phyloP scores from a whole-genome alignment of 345 rosid species.

The Corymbia maculata region DNA sequence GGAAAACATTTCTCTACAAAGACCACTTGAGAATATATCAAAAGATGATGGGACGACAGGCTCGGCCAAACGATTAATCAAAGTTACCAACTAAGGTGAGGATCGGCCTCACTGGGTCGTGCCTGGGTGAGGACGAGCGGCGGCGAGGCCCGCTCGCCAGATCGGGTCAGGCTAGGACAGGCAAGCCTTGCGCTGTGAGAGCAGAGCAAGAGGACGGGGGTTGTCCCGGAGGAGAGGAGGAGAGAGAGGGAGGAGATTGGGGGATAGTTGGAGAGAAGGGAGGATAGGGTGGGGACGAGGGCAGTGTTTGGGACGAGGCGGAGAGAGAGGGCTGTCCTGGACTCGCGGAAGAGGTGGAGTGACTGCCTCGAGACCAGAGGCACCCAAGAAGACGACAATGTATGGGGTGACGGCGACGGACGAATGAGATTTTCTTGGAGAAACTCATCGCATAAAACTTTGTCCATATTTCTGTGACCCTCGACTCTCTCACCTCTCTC shows the following conservation, averaged over 20 bases:
- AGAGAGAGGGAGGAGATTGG: constrained; percentile 25
- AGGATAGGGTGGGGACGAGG: constrained; percentile 15
- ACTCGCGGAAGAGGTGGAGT: constrained; percentile 64
- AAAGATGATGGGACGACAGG: too few species aligned
- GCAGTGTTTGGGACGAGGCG: constrained; percentile 17
- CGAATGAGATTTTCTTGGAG: constrained; percentile 57
- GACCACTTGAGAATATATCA: too few species aligned
- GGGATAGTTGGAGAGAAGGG: not conserved
- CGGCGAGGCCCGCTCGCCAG: too few species aligned
- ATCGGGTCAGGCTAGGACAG: too few species aligned
- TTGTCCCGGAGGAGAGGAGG: constrained; percentile 1
- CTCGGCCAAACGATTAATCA: too few species aligned
- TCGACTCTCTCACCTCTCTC: not conserved
- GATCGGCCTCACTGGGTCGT: too few species aligned
- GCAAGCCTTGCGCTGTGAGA: constrained; percentile 27
- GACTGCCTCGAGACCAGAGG: constrained; percentile 80
- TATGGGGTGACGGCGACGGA: constrained; percentile 20
- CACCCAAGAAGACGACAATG: constrained; percentile 9
- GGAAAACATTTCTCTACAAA: too few species aligned
- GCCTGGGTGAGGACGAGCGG: too few species aligned
- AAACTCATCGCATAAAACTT: constrained; percentile 55
- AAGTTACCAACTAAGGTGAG: too few species aligned
- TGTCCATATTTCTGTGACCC: constrained; percentile 31
- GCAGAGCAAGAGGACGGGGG: constrained; percentile 51
- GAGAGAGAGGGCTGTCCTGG: constrained; percentile 60